These are phyloP conservation scores for Talaromyces piceae DNA, from an alignment of 2,329 filamentous ascomycete species.

Conservation along the genomic window DNA sequence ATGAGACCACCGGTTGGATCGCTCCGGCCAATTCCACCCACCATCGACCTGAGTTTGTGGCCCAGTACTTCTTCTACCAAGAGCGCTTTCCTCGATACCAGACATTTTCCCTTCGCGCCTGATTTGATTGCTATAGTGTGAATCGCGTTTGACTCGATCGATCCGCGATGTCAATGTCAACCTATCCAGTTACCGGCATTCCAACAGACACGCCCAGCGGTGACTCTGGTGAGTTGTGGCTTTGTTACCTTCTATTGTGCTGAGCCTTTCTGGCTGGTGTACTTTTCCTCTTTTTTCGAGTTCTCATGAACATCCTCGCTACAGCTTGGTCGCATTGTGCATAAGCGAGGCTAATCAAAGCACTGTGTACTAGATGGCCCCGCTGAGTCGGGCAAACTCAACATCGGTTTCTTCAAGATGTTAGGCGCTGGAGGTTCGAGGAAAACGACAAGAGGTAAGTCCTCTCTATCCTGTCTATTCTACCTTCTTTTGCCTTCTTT, in stretches of 20 bases:
- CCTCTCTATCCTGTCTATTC: neutral
- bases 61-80: neutral
- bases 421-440: constrained; percentile 52
- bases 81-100: neutral
- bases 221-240: neutral
- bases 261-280: neutral
- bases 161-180: neutral
- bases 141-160: too few species aligned
- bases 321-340: neutral
- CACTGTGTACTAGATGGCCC: neutral
- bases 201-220: neutral
- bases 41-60: neutral
- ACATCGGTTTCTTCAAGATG: constrained; percentile 58
- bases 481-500: neutral
- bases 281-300: neutral
- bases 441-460: constrained; percentile 65
- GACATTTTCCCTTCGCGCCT: too few species aligned
- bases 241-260: neutral
- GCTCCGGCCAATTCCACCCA: neutral
- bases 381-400: constrained; percentile 19
- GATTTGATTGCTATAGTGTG: too few species aligned
- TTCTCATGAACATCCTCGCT: neutral
- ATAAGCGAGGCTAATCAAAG: neutral
- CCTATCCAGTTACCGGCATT: neutral
- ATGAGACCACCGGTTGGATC: neutral